These are phyloP conservation scores for Aspergillus caelatus DNA, from an alignment of 2,329 filamentous ascomycete genomes.

Conservation along the genomic window DNA sequence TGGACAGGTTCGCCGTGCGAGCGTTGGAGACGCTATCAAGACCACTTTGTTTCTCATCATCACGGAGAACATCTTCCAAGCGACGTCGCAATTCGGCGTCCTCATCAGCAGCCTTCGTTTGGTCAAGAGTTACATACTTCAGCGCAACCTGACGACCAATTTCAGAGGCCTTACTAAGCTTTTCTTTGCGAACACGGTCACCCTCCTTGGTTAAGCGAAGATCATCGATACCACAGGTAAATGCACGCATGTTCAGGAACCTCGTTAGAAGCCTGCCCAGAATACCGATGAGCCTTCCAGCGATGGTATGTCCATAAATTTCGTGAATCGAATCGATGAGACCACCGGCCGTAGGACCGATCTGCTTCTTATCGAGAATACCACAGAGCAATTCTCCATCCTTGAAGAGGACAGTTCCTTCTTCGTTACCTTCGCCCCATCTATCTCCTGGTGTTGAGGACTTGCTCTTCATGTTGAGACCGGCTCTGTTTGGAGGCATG, in stretches of 20 bases:
- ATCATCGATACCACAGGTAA: conserved; percentile 97
- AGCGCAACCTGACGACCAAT: conserved; percentile 80
- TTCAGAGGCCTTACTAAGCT: conserved; percentile 66
- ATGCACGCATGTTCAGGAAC: conserved; percentile 88
- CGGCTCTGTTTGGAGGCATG: conserved; percentile 72
- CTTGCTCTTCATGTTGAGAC: conserved; percentile 77
- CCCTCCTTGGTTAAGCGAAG: conserved; percentile 80
- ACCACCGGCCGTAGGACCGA: conserved; percentile 83
- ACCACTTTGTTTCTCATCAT: conserved; percentile 86
- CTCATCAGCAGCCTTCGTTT: conserved; percentile 62
- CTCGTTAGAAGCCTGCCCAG: conserved; percentile 87
- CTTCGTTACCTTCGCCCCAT: conserved; percentile 74
- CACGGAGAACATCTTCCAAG: conserved; percentile 85
- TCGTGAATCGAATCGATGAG: conserved; percentile 93
- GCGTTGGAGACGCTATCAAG: conserved; percentile 87
- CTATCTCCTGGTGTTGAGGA: conserved; percentile 76
- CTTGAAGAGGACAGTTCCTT: conserved; percentile 78
- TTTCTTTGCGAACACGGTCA: conserved; percentile 69
- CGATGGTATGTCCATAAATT: conserved; percentile 82
- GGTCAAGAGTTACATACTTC: conserved; percentile 82
- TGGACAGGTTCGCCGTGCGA: conserved; percentile 70
- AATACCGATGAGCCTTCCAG: conserved; percentile 85
- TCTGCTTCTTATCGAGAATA: conserved; percentile 93
- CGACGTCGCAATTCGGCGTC: conserved; percentile 74
- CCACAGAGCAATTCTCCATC: conserved; percentile 86